Conservation (phyloP, 2,329 filamentous ascomycete species). For the Ceratocystis variospora region DNA sequence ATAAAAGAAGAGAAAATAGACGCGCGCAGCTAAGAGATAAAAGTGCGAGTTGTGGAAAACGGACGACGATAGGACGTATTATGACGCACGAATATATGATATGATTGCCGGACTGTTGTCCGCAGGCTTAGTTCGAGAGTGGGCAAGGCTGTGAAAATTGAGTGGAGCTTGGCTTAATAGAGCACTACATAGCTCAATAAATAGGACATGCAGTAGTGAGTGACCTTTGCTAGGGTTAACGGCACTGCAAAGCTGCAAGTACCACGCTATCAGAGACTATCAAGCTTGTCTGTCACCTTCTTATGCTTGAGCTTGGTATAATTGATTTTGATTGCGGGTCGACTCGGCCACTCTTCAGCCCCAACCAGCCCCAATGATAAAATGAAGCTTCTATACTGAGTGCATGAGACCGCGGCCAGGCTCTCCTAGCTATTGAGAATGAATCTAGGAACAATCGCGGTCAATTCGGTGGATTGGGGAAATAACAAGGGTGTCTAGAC, state of each 20-base stretch:
- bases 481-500: too few species aligned
- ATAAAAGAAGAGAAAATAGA: not conserved
- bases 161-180: not conserved
- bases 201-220: not conserved
- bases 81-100: slow-evolving; percentile 5
- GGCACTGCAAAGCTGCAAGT: not conserved
- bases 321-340: not conserved
- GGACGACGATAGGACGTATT: not conserved
- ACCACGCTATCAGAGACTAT: not conserved
- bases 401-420: not conserved
- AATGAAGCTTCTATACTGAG: not conserved
- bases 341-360: not conserved
- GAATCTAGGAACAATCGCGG: not conserved
- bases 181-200: not conserved
- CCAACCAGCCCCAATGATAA: not conserved
- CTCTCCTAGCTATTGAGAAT: too few species aligned
- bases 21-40: not conserved
- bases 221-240: not conserved
- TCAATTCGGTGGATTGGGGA: not conserved
- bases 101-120: not conserved
- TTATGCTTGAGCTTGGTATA: not conserved
- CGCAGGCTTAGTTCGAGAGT: not conserved
- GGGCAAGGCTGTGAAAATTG: slow-evolving; percentile 3
- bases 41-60: not conserved
- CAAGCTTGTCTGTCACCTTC: not conserved